phyloP scores from a whole-genome alignment of 768 basidiomycete genomes.

The Kwoniella sp. region DNA sequence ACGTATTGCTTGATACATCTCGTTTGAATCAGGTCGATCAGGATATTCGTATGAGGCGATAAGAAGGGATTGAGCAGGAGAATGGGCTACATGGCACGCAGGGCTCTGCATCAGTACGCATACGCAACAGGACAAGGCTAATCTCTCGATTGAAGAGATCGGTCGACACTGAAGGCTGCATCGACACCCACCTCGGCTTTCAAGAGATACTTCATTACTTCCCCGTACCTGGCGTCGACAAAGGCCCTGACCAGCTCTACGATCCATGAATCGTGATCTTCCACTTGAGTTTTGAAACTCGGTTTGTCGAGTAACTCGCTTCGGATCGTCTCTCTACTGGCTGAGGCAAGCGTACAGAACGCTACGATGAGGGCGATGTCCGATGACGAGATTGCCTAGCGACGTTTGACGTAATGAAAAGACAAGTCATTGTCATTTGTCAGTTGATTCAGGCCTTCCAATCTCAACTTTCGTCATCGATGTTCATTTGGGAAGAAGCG shows the following conservation, averaged over 20 bases:
- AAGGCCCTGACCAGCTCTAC: slow-evolving; percentile 84
- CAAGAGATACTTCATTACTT: slow-evolving; percentile 72
- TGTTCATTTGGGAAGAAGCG: too few relatives aligned
- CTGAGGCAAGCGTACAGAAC: slow-evolving; percentile 77
- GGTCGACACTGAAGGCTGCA: too few relatives aligned
- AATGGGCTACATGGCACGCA: slow-evolving; percentile 63
- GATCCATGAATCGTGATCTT: slow-evolving; percentile 79
- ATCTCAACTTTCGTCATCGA: too few relatives aligned
- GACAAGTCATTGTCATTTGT: too few relatives aligned
- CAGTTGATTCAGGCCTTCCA: too few relatives aligned
- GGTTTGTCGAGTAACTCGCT: slow-evolving; percentile 66
- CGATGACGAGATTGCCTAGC: slow-evolving; percentile 70
- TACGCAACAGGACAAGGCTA: too few relatives aligned
- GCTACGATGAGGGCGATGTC: slow-evolving; percentile 88
- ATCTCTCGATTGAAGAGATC: too few relatives aligned
- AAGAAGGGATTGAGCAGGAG: slow-evolving; percentile 80
- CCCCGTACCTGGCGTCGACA: slow-evolving; percentile 82
- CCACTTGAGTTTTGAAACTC: slow-evolving; percentile 68
- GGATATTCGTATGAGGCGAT: slow-evolving; percentile 65
- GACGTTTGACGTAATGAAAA: background rate
- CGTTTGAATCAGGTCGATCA: slow-evolving; percentile 72
- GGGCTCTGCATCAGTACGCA: slow-evolving; percentile 6
- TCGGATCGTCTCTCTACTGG: slow-evolving; percentile 71
- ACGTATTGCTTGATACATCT: slow-evolving; percentile 85
- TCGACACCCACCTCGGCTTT: slow-evolving; percentile 67